phyloP scores from a whole-genome alignment of 352 stramenopile species.

The Globisporangium apiculatum region DNA sequence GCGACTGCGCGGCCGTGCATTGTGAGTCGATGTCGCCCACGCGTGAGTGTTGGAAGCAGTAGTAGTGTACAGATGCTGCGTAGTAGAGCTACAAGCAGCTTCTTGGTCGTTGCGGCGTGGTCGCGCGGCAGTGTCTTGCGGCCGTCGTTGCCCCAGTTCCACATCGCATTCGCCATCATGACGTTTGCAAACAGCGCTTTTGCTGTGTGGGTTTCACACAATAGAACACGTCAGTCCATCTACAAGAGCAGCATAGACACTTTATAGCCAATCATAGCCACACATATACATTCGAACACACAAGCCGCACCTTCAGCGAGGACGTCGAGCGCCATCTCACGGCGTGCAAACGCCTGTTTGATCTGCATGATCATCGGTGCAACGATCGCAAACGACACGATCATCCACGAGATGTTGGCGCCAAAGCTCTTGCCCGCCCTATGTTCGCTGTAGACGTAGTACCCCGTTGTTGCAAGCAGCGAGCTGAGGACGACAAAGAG shows the following conservation, averaged over 20 bases:
- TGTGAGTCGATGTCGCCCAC: slow-evolving; percentile 69
- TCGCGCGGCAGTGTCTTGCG: slow-evolving; percentile 41
- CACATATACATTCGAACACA: neutral
- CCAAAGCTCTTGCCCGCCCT: slow-evolving; percentile 34
- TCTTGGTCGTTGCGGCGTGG: slow-evolving; percentile 52
- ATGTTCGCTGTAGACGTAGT: slow-evolving; percentile 54
- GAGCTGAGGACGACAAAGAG: slow-evolving; percentile 64
- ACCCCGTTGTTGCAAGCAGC: slow-evolving; percentile 49
- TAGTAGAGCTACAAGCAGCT: slow-evolving; percentile 37
- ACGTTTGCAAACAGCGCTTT: slow-evolving; percentile 70
- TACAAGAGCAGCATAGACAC: neutral
- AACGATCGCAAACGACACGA: slow-evolving; percentile 75
- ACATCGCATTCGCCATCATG: slow-evolving; percentile 67
- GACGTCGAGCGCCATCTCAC: slow-evolving; percentile 61
- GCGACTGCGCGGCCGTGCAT: slow-evolving; percentile 35
- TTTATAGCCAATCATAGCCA: neutral
- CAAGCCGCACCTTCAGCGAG: slow-evolving; percentile 45
- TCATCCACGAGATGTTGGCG: slow-evolving; percentile 82
- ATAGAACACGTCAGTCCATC: neutral
- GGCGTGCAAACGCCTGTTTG: slow-evolving; percentile 65
- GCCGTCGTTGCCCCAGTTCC: slow-evolving; percentile 73
- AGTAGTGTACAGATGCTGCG: slow-evolving; percentile 41
- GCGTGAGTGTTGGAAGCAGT: slow-evolving; percentile 58
- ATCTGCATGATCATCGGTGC: slow-evolving; percentile 88
- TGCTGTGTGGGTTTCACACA: slow-evolving; percentile 11